phyloP scores from a whole-genome alignment of 2,329 filamentous ascomycete species.

The Curvularia sp. region DNA sequence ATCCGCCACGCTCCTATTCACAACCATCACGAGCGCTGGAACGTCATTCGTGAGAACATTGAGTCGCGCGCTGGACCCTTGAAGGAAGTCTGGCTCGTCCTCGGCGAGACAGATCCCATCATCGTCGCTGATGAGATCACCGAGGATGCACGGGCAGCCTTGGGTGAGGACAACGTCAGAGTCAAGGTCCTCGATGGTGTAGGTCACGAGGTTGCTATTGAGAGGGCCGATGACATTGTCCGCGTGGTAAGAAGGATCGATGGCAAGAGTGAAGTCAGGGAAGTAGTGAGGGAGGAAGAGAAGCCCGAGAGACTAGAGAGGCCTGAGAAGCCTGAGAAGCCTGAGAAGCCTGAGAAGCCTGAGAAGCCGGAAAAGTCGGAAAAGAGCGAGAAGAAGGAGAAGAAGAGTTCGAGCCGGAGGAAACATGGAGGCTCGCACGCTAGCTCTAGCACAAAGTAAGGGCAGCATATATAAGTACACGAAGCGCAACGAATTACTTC shows the following conservation, averaged over 20 bases:
- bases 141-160: constrained; percentile 64
- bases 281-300: constrained; percentile 8
- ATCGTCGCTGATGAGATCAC: constrained; percentile 69
- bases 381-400: constrained; percentile 13
- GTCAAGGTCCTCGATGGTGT: constrained; percentile 63
- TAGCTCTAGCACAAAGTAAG: constrained; percentile 16
- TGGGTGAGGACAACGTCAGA: constrained; percentile 66
- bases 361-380: background rate
- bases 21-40: constrained; percentile 68
- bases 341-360: background rate
- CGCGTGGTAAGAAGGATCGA: constrained; percentile 15
- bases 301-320: constrained; percentile 3
- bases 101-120: constrained; percentile 71
- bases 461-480: background rate
- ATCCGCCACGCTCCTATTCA: constrained; percentile 75
- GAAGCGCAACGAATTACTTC: background rate
- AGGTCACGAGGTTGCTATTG: constrained; percentile 74
- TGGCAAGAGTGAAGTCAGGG: constrained; percentile 9
- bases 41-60: constrained; percentile 56
- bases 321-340: background rate
- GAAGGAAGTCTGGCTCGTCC: constrained; percentile 66
- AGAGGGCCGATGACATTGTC: constrained; percentile 65
- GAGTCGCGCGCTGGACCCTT: constrained; percentile 47
- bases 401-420: constrained; percentile 18
- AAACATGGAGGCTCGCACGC: constrained; percentile 18